A percentile compares a stretch with the other conserved stretches of the same genome.
Evolutionary conservation across 192 early-diverging fungal genomes (phyloP).

Genomic region (Linnemannia schmuckeri): DNA sequence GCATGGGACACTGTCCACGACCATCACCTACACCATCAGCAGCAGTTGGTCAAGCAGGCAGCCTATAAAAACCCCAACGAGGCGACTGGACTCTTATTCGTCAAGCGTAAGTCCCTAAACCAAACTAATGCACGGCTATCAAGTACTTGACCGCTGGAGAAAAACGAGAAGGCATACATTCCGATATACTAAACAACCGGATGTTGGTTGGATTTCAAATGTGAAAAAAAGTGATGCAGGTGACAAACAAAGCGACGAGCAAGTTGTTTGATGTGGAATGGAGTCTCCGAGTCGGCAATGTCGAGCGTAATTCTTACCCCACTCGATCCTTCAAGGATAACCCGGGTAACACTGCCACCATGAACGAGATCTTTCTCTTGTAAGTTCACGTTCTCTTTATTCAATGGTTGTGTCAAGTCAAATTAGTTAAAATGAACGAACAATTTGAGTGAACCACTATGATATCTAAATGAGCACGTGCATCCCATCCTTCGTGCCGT

Average conservation of each 20-base stretch:
- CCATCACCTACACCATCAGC: neutral
- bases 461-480: no score
- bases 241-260: slow-evolving; percentile 38
- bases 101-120: slow-evolving; percentile 27
- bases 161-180: neutral
- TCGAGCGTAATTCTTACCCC: slow-evolving; percentile 31
- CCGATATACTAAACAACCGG: neutral
- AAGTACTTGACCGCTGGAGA: neutral
- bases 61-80: slow-evolving; percentile 12
- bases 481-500: neutral
- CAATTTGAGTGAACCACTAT: no score
- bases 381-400: slow-evolving; percentile 1
- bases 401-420: no score
- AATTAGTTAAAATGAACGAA: no score
- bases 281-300: slow-evolving; percentile 31
- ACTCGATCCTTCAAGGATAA: slow-evolving; percentile 47
- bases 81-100: slow-evolving; percentile 22
- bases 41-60: neutral
- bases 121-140: no score
- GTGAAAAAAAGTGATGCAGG: slow-evolving; percentile 20
- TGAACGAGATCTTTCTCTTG: slow-evolving; percentile 56
- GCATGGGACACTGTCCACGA: slow-evolving; percentile 33
- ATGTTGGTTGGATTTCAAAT: neutral
- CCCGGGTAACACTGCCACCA: slow-evolving; percentile 42
- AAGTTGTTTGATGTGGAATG: slow-evolving; percentile 47